Percentiles rank a stretch among this genome's conserved stretches.
These are phyloP conservation scores for Ilex asprella DNA, from an alignment of 257 asterid genomes.

Conservation along the genomic window DNA sequence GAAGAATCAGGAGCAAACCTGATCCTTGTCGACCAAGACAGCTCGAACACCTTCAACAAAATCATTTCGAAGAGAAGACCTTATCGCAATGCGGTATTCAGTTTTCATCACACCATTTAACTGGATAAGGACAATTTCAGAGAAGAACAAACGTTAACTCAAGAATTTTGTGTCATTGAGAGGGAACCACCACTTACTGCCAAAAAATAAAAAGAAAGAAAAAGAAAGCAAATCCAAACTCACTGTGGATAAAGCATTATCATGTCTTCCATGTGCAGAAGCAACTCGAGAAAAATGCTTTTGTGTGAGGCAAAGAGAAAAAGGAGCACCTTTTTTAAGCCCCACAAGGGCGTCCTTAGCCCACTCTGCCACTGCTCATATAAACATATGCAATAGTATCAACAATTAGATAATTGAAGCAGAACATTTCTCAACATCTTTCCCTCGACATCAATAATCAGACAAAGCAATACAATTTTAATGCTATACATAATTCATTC, in stretches of 20 bases:
- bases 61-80: constrained; percentile 72
- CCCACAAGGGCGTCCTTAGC: constrained; percentile 95
- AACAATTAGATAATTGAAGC: not conserved
- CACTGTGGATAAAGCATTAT: constrained; percentile 60
- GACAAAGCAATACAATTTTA: too few relatives aligned
- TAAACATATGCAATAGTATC: not conserved
- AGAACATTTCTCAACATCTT: not conserved
- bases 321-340: constrained; percentile 84
- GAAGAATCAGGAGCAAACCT: constrained; percentile 41
- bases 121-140: constrained; percentile 35
- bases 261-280: constrained; percentile 50
- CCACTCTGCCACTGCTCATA: constrained; percentile 82
- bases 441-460: not conserved
- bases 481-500: not conserved
- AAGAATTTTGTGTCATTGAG: not conserved
- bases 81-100: constrained; percentile 75
- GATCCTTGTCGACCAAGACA: constrained; percentile 92
- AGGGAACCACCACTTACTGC: constrained; percentile 1
- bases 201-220: constrained; percentile 4
- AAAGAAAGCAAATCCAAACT: constrained; percentile 10
- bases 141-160: constrained; percentile 1
- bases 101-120: constrained; percentile 81
- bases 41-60: constrained; percentile 94
- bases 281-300: constrained; percentile 68
- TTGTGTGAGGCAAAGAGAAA: constrained; percentile 80